These are phyloP conservation scores for Citrus unshiu DNA, from an alignment of 345 rosid species.

Conservation along the genomic window DNA sequence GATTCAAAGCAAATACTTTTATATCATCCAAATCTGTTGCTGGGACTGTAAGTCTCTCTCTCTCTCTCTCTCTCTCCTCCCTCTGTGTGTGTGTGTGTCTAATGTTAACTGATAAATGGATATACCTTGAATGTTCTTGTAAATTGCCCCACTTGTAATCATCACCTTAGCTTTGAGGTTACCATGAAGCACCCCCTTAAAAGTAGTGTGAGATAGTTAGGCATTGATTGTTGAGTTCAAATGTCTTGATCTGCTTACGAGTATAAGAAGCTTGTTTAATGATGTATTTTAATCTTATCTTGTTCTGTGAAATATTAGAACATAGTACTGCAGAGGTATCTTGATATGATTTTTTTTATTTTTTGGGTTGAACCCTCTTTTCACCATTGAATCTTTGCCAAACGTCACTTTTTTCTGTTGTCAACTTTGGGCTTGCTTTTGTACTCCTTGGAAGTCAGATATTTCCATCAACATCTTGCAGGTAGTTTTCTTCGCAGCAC, in stretches of 20 bases:
- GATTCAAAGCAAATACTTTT: conserved; percentile 88
- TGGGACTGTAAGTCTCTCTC: conserved; percentile 72
- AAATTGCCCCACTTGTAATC: neutral
- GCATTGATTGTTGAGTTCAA: neutral
- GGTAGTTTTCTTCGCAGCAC: conserved; percentile 29
- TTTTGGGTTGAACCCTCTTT: neutral
- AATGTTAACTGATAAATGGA: neutral
- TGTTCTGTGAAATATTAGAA: neutral
- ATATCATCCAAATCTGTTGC: conserved; percentile 95
- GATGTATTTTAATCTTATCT: neutral
- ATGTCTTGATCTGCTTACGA: neutral
- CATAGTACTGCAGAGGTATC: neutral
- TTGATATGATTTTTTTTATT: neutral
- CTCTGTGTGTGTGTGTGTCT: neutral
- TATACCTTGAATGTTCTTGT: neutral
- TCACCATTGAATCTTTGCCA: neutral
- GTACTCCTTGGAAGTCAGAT: conserved; percentile 14
- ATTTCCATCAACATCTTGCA: conserved; percentile 20
- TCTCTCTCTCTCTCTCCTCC: conserved; percentile 1
- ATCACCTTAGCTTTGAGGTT: neutral
- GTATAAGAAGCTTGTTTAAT: neutral
- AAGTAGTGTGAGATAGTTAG: neutral
- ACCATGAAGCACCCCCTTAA: neutral
- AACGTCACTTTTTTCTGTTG: neutral
- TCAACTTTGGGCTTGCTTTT: neutral